Conservation (phyloP, 139 green algal species). For the Micractinium conductrix region DNA sequence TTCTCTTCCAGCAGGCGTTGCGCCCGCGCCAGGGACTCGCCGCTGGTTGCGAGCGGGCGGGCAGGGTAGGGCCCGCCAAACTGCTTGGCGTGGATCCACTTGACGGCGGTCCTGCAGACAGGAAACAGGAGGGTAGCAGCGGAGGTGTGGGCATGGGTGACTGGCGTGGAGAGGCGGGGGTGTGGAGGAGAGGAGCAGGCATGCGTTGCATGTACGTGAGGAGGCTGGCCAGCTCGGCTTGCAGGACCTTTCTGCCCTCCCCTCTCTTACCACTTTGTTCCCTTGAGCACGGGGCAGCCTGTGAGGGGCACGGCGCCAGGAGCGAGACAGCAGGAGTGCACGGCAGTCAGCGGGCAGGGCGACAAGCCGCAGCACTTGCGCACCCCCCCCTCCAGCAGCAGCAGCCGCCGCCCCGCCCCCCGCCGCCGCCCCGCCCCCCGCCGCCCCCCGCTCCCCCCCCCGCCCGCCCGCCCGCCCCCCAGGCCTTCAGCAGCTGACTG, state of each 20-base stretch:
- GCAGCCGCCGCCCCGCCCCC: too few species aligned
- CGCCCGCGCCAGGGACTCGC: not conserved
- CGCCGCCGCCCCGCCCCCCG: too few species aligned
- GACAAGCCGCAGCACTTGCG: too few species aligned
- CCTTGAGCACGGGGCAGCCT: conserved; percentile 52
- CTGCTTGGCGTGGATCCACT: conserved; percentile 28
- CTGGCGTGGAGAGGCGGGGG: not conserved
- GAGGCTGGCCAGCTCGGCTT: not conserved
- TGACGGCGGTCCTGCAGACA: conserved; percentile 16
- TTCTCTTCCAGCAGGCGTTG: conserved; percentile 14
- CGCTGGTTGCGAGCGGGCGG: conserved; percentile 2
- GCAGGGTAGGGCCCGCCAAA: conserved; percentile 24
- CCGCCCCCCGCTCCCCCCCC: too few species aligned
- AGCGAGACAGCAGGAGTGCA: too few species aligned
- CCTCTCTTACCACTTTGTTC: conserved; percentile 76
- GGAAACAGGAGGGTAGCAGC: not conserved
- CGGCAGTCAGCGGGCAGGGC: too few species aligned
- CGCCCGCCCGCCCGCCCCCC: too few species aligned
- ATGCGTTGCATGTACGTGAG: too few species aligned
- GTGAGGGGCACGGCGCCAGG: too few species aligned
- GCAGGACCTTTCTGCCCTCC: too few species aligned
- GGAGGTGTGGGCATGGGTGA: not conserved
- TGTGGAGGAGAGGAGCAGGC: not conserved
- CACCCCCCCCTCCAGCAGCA: too few species aligned
- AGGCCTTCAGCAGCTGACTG: too few species aligned